Conservation (phyloP, 306 rosid genomes). For the Biancaea sappan region DNA sequence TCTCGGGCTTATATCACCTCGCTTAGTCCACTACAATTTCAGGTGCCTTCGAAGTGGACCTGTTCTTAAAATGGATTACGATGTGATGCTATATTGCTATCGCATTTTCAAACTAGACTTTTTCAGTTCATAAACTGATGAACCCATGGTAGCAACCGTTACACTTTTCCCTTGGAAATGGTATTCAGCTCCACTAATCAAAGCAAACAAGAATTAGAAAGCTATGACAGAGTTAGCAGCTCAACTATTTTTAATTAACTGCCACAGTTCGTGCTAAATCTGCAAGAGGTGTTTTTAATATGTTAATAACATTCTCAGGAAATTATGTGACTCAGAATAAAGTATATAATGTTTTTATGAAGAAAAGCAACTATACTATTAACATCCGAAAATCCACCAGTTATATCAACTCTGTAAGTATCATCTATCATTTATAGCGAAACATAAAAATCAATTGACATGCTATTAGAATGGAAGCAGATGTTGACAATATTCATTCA, state of each 20-base stretch:
- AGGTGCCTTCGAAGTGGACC: background rate
- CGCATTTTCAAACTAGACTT: too few species aligned
- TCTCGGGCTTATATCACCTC: background rate
- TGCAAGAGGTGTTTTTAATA: slow-evolving; percentile 8
- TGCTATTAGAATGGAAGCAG: background rate
- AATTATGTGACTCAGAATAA: background rate
- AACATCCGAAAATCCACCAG: slow-evolving; percentile 2
- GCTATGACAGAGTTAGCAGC: background rate
- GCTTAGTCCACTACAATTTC: background rate
- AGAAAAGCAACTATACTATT: slow-evolving; percentile 6
- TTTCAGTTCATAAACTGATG: background rate
- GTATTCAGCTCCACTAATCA: background rate
- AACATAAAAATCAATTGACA: slow-evolving; percentile 15
- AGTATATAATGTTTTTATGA: background rate
- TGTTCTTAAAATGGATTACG: background rate
- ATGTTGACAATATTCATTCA: slow-evolving; percentile 27
- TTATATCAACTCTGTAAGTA: slow-evolving; percentile 12
- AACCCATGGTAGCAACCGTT: background rate
- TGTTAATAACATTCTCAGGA: background rate
- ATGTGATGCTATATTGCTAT: background rate
- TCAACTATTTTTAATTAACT: background rate
- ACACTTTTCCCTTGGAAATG: background rate
- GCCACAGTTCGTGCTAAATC: slow-evolving; percentile 2
- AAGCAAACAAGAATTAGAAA: background rate
- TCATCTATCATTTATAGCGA: background rate